Base-by-base conservation (phyloP, 2,329 filamentous ascomycete species). In the Talaromyces sp. region DNA sequence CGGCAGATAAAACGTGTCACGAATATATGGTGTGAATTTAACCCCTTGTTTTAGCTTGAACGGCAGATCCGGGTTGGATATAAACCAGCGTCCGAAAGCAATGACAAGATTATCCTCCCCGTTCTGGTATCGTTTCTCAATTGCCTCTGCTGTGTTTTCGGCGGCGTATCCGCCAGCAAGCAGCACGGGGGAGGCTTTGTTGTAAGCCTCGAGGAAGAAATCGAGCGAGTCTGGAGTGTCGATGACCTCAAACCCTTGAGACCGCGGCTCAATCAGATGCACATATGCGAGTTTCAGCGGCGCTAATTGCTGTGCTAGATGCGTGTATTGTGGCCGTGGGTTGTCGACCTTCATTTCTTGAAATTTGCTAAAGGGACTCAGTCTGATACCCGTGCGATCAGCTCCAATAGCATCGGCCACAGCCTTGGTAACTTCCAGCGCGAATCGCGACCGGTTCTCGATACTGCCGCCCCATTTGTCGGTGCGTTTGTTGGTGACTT, bases 291-390 rank as follows among this genome's bases (percentile, higher is more conserved):
- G 31, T 3, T 21, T 26, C 0, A 57, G 9, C 5, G 24, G 19
- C 2, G 59, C 54, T 6, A 61, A 11, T 11, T 61, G 43, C 27
- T 32, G 12, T 1, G 55, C 59, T 3, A 61, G 24, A 51, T 61
- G 43, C 2, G 50, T 48, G 66, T 88, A 90, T 59, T 89, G 86
- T 0, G 85, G 82, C 3, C 84, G 68, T 0, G 72, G 63, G 87
- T 61, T 31, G 1, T 35, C 26, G 54, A 61, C 87, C 31, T 75
- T 74, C 85, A 89, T 74, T 10, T 63, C 72, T 53, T 74, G 69
- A 60, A 68, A 74, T 1, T 51, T 58, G 50, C 64, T 67, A 62
- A 57, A 83, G 8, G 64, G 73, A 14, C 76, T 77, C 10, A 85
- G 60, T 0, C 79, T 73, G 24, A 80, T 73, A 3, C 71, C 77